Evolutionary conservation across 2,329 filamentous ascomycete species (phyloP).

Genomic region (Oidium heveae): DNA sequence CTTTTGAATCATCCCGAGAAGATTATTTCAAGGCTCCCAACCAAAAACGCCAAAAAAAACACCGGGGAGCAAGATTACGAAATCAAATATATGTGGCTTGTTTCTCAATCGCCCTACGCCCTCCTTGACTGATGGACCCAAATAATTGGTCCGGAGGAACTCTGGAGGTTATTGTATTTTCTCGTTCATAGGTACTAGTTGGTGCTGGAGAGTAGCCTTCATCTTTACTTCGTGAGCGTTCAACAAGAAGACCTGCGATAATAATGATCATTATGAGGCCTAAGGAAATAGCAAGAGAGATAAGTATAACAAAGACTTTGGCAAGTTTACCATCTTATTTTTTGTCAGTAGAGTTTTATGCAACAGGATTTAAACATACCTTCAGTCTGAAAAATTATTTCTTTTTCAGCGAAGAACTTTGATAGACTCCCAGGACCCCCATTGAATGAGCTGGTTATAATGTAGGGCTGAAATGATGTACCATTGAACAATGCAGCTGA

Average conservation of each 20-base stretch:
- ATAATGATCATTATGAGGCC: constrained; percentile 57
- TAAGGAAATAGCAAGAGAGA: constrained; percentile 54
- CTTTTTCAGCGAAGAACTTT: constrained; percentile 59
- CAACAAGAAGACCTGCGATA: constrained; percentile 45
- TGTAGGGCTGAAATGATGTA: constrained; percentile 49
- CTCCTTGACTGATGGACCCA: constrained; percentile 11
- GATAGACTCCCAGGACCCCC: constrained; percentile 49
- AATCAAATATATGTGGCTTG: constrained; percentile 10
- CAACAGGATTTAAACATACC: constrained; percentile 22
- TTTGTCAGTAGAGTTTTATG: constrained; percentile 3
- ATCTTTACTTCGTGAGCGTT: constrained; percentile 49
- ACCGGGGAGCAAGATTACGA: constrained; percentile 11
- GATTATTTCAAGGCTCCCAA: background rate
- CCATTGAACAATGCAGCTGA: constrained; percentile 81
- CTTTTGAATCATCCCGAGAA: no score
- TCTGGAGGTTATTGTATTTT: constrained; percentile 27
- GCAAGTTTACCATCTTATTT: constrained; percentile 31
- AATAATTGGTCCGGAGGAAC: constrained; percentile 32
- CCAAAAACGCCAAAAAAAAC: background rate
- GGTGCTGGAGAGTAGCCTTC: constrained; percentile 64
- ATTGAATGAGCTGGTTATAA: constrained; percentile 44
- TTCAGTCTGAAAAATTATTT: constrained; percentile 43
- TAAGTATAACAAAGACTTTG: constrained; percentile 55
- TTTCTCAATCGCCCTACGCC: constrained; percentile 10
- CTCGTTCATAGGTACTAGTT: constrained; percentile 35